A percentile compares a stretch with the other conserved stretches of the same genome.
Evolutionary conservation across 1,284 basidiomycete genomes (phyloP).

Genomic region (Melampsora occidentalis): DNA sequence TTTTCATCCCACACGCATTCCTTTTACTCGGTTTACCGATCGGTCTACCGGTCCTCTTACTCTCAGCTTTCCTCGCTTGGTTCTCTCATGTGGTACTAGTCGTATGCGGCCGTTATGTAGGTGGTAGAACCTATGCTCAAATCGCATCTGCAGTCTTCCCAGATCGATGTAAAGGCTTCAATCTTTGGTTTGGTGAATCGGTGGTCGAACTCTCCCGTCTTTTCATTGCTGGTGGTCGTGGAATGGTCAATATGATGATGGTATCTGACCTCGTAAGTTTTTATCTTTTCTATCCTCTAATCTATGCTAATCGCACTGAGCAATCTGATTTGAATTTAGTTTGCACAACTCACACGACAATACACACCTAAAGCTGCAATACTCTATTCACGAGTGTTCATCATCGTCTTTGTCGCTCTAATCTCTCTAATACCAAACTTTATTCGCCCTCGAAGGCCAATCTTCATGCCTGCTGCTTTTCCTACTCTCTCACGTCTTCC

Average conservation of each 20-base stretch:
- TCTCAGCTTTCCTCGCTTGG: constrained; percentile 48
- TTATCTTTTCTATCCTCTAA: not conserved
- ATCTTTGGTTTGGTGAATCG: constrained; percentile 37
- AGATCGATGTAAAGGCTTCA: constrained; percentile 45
- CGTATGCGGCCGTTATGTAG: constrained; percentile 50
- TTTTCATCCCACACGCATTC: constrained; percentile 50
- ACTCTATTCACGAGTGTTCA: constrained; percentile 40
- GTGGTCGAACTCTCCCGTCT: constrained; percentile 28
- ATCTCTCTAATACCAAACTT: constrained; percentile 33
- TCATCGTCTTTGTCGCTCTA: constrained; percentile 34
- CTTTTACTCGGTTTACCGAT: constrained; percentile 47
- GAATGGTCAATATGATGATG: constrained; percentile 45
- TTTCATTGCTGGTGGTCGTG: constrained; percentile 39
- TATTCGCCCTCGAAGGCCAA: constrained; percentile 31
- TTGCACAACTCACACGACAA: constrained; percentile 35
- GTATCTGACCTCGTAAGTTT: constrained; percentile 29
- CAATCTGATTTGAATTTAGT: not conserved
- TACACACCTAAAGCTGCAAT: constrained; percentile 44
- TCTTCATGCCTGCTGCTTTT: constrained; percentile 39
- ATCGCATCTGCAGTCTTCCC: constrained; percentile 50
- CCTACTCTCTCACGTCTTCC: constrained; percentile 47
- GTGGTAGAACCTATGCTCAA: constrained; percentile 49
- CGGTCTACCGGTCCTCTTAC: constrained; percentile 48
- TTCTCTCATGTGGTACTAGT: constrained; percentile 49
- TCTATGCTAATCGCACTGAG: too few relatives aligned